Evolutionary conservation across 1,284 basidiomycete genomes (phyloP).

Genomic region (Chondrostereum purpureum): DNA sequence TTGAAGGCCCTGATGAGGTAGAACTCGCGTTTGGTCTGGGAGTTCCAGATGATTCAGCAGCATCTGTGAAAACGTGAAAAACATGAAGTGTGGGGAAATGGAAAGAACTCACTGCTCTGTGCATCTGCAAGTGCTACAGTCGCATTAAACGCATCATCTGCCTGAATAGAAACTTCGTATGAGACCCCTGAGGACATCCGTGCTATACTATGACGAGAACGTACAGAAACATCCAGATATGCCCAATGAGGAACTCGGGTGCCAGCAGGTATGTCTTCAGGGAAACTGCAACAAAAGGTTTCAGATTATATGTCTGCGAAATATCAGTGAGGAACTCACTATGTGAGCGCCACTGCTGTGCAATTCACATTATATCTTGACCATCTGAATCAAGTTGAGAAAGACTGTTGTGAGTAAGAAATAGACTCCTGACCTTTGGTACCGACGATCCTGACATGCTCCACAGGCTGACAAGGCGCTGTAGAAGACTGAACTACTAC

Average conservation of each 20-base stretch:
- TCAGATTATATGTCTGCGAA: too few relatives aligned
- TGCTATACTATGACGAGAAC: slow-evolving; percentile 1
- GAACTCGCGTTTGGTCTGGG: slow-evolving; percentile 1
- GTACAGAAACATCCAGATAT: slow-evolving; percentile 26
- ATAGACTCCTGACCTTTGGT: not conserved
- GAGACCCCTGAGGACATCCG: too few relatives aligned
- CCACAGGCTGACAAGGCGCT: slow-evolving; percentile 31
- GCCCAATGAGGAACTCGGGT: slow-evolving; percentile 34
- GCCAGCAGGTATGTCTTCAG: slow-evolving; percentile 24
- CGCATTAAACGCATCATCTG: slow-evolving; percentile 13
- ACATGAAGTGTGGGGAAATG: not conserved
- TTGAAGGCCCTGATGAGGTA: slow-evolving; percentile 2
- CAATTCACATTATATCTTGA: slow-evolving; percentile 28
- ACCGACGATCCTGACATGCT: slow-evolving; percentile 27
- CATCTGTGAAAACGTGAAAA: not conserved
- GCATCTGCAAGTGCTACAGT: slow-evolving; percentile 11
- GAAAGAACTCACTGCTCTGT: slow-evolving; percentile 10
- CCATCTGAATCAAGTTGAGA: slow-evolving; percentile 23
- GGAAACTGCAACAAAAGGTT: slow-evolving; percentile 20
- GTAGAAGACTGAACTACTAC: slow-evolving; percentile 35
- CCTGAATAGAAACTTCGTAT: slow-evolving; percentile 7
- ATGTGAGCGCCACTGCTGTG: slow-evolving; percentile 19
- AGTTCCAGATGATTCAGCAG: slow-evolving; percentile 2
- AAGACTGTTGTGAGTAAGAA: slow-evolving; percentile 18
- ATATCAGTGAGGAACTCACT: not conserved